phyloP scores from a whole-genome alignment of 2,329 filamentous ascomycete genomes.

The Fusarium phyllophilum region DNA sequence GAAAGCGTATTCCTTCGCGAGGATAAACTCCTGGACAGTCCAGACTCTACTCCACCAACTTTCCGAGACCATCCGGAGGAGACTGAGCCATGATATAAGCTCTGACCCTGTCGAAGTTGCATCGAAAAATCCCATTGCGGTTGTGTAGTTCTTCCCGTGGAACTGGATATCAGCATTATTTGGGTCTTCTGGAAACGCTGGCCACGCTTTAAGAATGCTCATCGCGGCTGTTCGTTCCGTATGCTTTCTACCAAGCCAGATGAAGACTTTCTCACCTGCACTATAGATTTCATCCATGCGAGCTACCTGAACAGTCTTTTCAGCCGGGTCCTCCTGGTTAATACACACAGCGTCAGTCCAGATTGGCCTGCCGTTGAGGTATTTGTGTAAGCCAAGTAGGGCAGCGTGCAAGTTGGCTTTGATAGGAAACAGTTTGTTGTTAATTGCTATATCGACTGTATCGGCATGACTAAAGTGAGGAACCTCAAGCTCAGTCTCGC shows the following conservation, averaged over 20 bases:
- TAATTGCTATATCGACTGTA: neutral
- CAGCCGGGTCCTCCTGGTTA: neutral
- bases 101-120: slow-evolving; percentile 8
- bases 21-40: slow-evolving; percentile 25
- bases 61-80: slow-evolving; percentile 2
- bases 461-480: slow-evolving; percentile 12
- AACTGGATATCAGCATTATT: neutral
- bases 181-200: slow-evolving; percentile 6
- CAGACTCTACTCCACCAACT: slow-evolving; percentile 28
- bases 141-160: slow-evolving; percentile 14
- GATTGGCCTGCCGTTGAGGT: slow-evolving; percentile 5
- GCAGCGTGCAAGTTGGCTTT: slow-evolving; percentile 14
- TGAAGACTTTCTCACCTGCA: slow-evolving; percentile 5
- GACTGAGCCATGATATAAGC: slow-evolving; percentile 1
- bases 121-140: slow-evolving; percentile 9
- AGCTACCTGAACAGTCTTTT: slow-evolving; percentile 4
- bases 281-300: slow-evolving; percentile 20
- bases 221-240: neutral
- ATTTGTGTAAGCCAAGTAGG: neutral
- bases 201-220: slow-evolving; percentile 5
- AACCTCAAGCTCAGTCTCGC: slow-evolving; percentile 12
- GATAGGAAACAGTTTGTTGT: neutral
- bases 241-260: slow-evolving; percentile 5
- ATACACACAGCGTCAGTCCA: slow-evolving; percentile 19
- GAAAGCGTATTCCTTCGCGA: slow-evolving; percentile 8